Percentiles rank a stretch among this genome's conserved stretches.
phyloP scores from a whole-genome alignment of 768 basidiomycete species.

The Lactarius tabidus region DNA sequence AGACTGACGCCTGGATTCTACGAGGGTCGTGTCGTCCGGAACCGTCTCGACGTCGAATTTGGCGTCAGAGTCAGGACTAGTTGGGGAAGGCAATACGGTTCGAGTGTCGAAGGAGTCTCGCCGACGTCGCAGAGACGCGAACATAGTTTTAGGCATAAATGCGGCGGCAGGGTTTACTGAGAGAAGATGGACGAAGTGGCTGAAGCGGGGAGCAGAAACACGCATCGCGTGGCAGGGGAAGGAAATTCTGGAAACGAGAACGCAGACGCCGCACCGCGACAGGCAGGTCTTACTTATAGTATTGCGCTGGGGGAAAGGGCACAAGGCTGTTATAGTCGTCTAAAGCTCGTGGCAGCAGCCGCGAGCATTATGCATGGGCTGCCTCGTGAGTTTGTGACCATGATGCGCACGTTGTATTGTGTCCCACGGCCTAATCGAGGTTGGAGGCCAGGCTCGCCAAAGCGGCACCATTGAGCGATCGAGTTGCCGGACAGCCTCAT shows the following conservation, averaged over 20 bases:
- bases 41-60: conserved; percentile 12
- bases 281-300: conserved; percentile 15
- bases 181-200: conserved; percentile 13
- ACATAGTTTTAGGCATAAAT: conserved; percentile 1
- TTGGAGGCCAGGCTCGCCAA: not conserved
- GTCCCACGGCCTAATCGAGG: conserved; percentile 2
- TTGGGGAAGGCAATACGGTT: not conserved
- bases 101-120: not conserved
- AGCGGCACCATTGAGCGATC: not conserved
- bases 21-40: conserved; percentile 18
- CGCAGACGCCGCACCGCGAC: conserved; percentile 10
- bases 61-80: not conserved
- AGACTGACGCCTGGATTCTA: conserved; percentile 3
- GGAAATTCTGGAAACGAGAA: conserved; percentile 12
- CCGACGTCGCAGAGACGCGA: conserved; percentile 7
- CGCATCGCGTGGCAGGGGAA: conserved; percentile 22
- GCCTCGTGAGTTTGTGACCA: conserved; percentile 5
- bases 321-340: conserved; percentile 13
- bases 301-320: conserved; percentile 6
- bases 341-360: conserved; percentile 8
- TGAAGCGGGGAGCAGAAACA: conserved; percentile 10
- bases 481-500: conserved; percentile 18
- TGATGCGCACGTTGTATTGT: conserved; percentile 1
- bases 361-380: conserved; percentile 17
- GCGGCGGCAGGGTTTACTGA: conserved; percentile 5